Percentiles rank a stretch among this genome's conserved stretches.
Conservation (phyloP, 768 basidiomycete genomes). For the Naganishia antarctica region DNA sequence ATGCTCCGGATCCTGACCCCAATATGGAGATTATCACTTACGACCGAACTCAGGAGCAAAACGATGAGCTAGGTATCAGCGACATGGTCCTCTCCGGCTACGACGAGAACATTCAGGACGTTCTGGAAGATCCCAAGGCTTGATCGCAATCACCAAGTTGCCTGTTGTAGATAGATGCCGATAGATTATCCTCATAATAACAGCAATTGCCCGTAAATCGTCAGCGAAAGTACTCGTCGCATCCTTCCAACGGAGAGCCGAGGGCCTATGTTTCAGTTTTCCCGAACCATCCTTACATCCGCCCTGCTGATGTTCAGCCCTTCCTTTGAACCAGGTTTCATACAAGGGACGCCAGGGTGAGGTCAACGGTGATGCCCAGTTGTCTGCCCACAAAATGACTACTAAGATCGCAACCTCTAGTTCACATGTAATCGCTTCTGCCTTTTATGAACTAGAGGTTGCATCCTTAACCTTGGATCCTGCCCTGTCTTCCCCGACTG, state of each 20-base stretch:
- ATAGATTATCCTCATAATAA: conserved; percentile 7
- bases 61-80: conserved; percentile 81
- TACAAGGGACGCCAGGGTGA: neutral
- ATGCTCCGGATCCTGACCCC: conserved; percentile 93
- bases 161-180: conserved; percentile 6
- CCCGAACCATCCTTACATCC: neutral
- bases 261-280: neutral
- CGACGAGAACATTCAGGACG: conserved; percentile 29
- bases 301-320: neutral
- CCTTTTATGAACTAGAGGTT: no score
- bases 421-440: no score
- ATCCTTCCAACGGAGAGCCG: neutral
- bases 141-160: neutral
- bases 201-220: no score
- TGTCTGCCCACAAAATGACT: neutral
- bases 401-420: no score
- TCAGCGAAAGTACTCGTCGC: neutral
- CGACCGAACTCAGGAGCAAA: conserved; percentile 80
- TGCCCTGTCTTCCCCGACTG: neutral
- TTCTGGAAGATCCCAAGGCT: conserved; percentile 21
- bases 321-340: neutral
- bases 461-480: no score
- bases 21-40: conserved; percentile 81
- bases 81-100: conserved; percentile 50
- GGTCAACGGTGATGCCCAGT: neutral